These are phyloP conservation scores for Melaleuca alternifolia DNA, from an alignment of 345 rosid species.

Conservation along the genomic window DNA sequence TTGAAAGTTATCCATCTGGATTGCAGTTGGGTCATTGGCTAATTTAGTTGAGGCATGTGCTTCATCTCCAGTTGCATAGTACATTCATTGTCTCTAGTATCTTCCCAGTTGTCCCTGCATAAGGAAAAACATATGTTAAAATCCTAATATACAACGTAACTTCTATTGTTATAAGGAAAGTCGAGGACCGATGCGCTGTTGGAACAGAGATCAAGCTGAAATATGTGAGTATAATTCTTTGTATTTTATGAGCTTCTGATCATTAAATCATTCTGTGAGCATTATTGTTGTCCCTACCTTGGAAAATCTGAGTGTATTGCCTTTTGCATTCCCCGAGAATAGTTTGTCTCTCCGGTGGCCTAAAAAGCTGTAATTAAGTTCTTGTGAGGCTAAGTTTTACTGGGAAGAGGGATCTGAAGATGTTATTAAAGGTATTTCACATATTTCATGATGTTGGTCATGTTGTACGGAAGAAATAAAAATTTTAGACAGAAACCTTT, in stretches of 20 bases:
- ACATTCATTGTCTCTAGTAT: not conserved
- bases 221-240: not conserved
- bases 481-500: not conserved
- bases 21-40: not conserved
- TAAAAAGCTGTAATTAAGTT: not conserved
- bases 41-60: not conserved
- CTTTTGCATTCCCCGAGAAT: not conserved
- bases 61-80: not conserved
- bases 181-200: not conserved
- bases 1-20: not conserved
- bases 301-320: not conserved
- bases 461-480: not conserved
- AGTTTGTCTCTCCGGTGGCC: not conserved
- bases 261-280: not conserved
- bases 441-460: not conserved
- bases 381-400: not conserved
- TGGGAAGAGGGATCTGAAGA: not conserved
- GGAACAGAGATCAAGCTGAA: not conserved
- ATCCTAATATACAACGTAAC: not conserved
- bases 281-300: not conserved
- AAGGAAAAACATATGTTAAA: not conserved
- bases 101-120: not conserved
- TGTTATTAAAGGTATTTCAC: not conserved
- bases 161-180: not conserved
- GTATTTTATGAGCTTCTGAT: not conserved